Evolutionary conservation across 2,329 filamentous ascomycete species (phyloP).

Genomic region (Nothophaeocryptopus gaeumannii): DNA sequence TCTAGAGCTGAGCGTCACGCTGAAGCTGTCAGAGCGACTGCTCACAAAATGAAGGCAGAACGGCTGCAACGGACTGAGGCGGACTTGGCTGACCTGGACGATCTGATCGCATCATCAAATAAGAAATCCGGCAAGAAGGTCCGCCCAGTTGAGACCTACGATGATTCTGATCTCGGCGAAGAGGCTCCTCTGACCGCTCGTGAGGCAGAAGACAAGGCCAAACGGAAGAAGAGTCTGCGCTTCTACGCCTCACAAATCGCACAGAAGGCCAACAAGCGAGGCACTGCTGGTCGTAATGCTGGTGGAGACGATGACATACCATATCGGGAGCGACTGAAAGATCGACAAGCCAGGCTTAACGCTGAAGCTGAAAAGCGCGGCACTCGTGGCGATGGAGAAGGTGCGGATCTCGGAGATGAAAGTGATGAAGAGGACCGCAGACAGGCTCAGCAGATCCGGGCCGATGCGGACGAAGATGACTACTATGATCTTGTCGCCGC

Average conservation of each 20-base stretch:
- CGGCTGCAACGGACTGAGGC: slow-evolving; percentile 61
- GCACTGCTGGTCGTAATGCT: slow-evolving; percentile 67
- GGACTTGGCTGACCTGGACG: slow-evolving; percentile 69
- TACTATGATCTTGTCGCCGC: slow-evolving; percentile 89
- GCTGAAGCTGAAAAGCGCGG: slow-evolving; percentile 85
- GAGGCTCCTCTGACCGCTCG: slow-evolving; percentile 74
- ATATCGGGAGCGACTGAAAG: slow-evolving; percentile 80
- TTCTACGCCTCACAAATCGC: slow-evolving; percentile 99
- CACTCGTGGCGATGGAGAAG: slow-evolving; percentile 58
- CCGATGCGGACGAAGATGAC: slow-evolving; percentile 59
- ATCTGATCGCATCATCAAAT: slow-evolving; percentile 51
- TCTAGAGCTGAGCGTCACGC: slow-evolving; percentile 51
- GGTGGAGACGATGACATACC: slow-evolving; percentile 82
- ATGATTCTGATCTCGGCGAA: slow-evolving; percentile 90
- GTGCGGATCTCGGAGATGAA: slow-evolving; percentile 67
- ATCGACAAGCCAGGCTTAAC: slow-evolving; percentile 81
- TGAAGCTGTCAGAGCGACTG: slow-evolving; percentile 53
- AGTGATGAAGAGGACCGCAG: slow-evolving; percentile 63
- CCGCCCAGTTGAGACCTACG: slow-evolving; percentile 38
- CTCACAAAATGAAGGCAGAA: slow-evolving; percentile 54
- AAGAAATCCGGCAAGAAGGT: slow-evolving; percentile 16
- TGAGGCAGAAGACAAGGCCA: slow-evolving; percentile 80
- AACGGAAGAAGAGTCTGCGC: slow-evolving; percentile 84
- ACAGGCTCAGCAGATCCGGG: slow-evolving; percentile 51
- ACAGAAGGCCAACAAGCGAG: slow-evolving; percentile 86